Evolutionary conservation across 441 rosid species (phyloP).

Genomic region (Populus hybrid): DNA sequence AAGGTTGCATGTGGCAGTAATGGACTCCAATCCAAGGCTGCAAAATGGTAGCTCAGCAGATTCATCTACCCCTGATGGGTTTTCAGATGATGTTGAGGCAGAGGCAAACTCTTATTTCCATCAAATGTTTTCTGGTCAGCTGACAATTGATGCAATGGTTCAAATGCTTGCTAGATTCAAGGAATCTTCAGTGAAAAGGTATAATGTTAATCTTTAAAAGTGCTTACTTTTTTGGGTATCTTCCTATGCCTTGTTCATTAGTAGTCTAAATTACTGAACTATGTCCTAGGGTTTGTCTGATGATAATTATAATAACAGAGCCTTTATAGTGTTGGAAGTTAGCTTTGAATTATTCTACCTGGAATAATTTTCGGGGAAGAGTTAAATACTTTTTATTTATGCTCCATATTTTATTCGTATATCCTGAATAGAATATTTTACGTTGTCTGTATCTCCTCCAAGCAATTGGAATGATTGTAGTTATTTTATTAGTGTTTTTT

Average conservation of each 20-base stretch:
- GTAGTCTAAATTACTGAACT: not conserved
- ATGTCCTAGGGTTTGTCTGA: not conserved
- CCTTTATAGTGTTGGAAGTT: not conserved
- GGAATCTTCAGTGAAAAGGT: conserved; percentile 86
- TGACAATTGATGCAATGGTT: conserved; percentile 89
- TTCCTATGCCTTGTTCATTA: not conserved
- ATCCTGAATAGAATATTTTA: not conserved
- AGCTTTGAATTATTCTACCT: not conserved
- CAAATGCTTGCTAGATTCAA: conserved; percentile 95
- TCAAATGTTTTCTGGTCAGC: conserved; percentile 85
- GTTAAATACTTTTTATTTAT: not conserved
- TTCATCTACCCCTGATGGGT: conserved; percentile 66
- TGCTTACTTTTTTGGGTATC: not conserved
- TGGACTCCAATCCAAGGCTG: conserved; percentile 56
- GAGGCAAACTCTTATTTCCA: conserved; percentile 98
- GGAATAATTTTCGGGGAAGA: not conserved
- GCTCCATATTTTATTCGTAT: not conserved
- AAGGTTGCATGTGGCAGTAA: conserved; percentile 47
- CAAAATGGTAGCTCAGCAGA: conserved; percentile 78
- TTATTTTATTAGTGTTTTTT: not conserved
- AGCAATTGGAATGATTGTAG: not conserved
- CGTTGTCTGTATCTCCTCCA: not conserved
- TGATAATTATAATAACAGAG: not conserved
- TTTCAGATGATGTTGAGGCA: conserved; percentile 79
- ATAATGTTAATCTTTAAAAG: not conserved